Evolutionary conservation across 148 eudicot genomes (phyloP).

Genomic region (Silene conica): DNA sequence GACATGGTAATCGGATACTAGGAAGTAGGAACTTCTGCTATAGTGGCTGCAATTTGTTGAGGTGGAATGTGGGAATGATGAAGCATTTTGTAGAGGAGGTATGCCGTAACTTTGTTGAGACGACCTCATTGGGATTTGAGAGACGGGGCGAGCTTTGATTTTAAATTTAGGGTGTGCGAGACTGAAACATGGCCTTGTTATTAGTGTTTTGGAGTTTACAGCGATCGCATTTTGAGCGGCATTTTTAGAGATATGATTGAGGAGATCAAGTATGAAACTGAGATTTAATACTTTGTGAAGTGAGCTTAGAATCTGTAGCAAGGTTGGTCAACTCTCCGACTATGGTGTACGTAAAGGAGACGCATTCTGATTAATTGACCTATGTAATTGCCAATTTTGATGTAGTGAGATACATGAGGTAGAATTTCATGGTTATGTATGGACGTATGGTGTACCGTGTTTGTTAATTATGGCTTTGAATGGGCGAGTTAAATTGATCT

Average conservation of each 20-base stretch:
- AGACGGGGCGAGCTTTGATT: neutral
- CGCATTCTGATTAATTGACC: neutral
- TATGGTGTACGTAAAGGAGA: neutral
- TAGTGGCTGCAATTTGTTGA: neutral
- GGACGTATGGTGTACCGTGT: neutral
- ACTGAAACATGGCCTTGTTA: neutral
- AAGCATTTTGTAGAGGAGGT: neutral
- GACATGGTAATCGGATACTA: neutral
- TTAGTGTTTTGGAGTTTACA: neutral
- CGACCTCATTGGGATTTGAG: neutral
- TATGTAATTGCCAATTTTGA: neutral
- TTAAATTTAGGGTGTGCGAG: neutral
- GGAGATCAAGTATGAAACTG: neutral
- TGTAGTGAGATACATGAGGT: neutral
- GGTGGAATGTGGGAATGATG: neutral
- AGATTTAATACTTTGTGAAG: neutral
- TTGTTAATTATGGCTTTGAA: neutral
- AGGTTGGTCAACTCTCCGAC: neutral
- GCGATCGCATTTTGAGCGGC: no score
- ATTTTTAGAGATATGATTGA: no score
- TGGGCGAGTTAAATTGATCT: neutral
- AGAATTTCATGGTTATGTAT: neutral
- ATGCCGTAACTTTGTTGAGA: neutral
- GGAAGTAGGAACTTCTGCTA: neutral
- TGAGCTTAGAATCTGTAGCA: neutral